Conservation (phyloP, 2,329 filamentous ascomycete genomes). For the Aspergillus japonicus region DNA sequence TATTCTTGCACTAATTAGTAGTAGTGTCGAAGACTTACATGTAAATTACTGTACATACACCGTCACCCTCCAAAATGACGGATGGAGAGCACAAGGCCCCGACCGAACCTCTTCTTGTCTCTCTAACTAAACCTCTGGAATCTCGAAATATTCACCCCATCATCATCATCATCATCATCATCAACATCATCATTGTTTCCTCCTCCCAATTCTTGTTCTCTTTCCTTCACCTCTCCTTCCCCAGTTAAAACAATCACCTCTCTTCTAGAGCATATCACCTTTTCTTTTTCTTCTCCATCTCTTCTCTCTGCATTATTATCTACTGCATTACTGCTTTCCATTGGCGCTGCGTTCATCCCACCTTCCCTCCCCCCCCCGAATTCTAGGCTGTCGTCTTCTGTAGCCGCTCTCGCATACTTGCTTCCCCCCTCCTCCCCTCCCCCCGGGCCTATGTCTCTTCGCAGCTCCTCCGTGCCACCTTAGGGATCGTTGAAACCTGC, state of each 20-base stretch:
- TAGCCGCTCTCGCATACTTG: slow-evolving; percentile 20
- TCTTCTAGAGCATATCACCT: background rate
- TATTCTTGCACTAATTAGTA: too few species aligned
- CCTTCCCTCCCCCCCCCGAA: slow-evolving; percentile 2
- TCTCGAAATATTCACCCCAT: background rate
- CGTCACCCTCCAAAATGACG: too few species aligned
- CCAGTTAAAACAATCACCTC: background rate
- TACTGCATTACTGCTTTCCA: background rate
- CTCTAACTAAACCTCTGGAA: too few species aligned
- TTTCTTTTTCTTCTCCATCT: background rate
- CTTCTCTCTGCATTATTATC: background rate
- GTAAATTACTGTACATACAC: too few species aligned
- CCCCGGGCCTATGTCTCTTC: slow-evolving; percentile 14
- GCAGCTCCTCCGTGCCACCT: slow-evolving; percentile 12
- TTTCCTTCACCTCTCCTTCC: background rate
- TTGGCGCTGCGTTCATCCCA: slow-evolving; percentile 1
- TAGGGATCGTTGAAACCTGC: slow-evolving; percentile 11
- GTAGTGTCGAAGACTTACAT: background rate
- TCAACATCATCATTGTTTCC: slow-evolving; percentile 11
- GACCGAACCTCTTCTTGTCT: background rate
- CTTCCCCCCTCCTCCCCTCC: background rate
- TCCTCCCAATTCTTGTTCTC: slow-evolving; percentile 2
- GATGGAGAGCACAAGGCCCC: background rate
- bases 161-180: background rate
- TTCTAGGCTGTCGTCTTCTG: slow-evolving; percentile 3